Evolutionary conservation across 257 asterid species (phyloP).

Genomic region (Paulownia fortunei): DNA sequence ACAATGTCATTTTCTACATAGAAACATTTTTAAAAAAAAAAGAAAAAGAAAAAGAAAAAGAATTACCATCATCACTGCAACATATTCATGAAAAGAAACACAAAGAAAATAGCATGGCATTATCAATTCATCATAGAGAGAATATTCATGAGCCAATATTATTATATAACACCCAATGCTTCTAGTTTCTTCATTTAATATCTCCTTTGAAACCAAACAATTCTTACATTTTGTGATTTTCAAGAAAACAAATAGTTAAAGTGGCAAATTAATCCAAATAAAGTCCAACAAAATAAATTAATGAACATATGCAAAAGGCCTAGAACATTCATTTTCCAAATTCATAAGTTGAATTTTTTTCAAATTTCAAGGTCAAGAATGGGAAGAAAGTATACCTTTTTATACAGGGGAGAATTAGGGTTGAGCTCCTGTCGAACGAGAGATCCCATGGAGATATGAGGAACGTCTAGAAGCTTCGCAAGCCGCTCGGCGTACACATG

Average conservation of each 20-base stretch:
- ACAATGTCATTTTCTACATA: background rate
- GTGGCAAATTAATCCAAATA: background rate
- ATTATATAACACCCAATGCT: background rate
- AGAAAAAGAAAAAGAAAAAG: too few species aligned
- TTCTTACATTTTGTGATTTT: background rate
- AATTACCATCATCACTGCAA: background rate
- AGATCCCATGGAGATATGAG: constrained; percentile 90
- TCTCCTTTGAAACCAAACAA: background rate
- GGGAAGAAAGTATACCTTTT: constrained; percentile 48
- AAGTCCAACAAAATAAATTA: too few species aligned
- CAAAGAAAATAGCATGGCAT: background rate
- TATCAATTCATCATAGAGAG: background rate
- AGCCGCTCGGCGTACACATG: constrained; percentile 83
- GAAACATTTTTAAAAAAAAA: background rate
- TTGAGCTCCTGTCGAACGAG: constrained; percentile 85
- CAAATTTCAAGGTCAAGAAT: background rate
- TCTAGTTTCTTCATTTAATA: background rate
- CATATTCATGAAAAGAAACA: background rate
- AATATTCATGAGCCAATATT: background rate
- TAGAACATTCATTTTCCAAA: too few species aligned
- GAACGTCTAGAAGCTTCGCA: constrained; percentile 77
- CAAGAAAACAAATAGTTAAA: background rate
- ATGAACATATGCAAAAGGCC: too few species aligned
- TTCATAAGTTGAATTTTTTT: too few species aligned
- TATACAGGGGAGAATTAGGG: constrained; percentile 75